Evolutionary conservation across 1,139 yeast genomes (phyloP).

Genomic region (Suhomyces maxii): DNA sequence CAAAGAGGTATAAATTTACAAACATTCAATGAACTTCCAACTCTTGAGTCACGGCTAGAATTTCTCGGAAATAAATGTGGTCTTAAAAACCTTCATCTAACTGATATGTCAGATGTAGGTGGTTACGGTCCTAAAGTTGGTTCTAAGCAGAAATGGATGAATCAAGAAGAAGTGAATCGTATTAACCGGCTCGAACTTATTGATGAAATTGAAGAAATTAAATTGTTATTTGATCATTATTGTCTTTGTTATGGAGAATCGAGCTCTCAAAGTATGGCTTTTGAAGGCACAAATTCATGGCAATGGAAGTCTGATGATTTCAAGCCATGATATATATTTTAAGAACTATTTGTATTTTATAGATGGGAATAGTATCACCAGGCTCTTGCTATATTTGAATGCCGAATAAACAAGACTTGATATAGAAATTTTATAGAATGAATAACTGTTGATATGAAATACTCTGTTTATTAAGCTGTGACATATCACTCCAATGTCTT

Average conservation of each 20-base stretch:
- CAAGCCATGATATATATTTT: too few relatives aligned
- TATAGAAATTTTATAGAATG: background rate
- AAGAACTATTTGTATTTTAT: background rate
- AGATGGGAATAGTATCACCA: background rate
- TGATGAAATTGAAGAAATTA: constrained; percentile 88
- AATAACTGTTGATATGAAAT: background rate
- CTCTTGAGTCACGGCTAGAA: constrained; percentile 44
- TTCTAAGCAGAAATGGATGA: constrained; percentile 42
- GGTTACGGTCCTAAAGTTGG: constrained; percentile 27
- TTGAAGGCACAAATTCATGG: constrained; percentile 11
- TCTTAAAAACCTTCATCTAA: constrained; percentile 26
- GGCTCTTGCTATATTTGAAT: too few relatives aligned
- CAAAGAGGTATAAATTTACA: constrained; percentile 75
- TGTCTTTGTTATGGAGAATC: constrained; percentile 44
- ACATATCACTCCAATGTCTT: too few relatives aligned
- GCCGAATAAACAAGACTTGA: background rate
- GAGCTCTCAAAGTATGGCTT: background rate
- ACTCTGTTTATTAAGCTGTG: too few relatives aligned
- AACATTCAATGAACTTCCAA: constrained; percentile 38
- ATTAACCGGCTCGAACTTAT: constrained; percentile 69
- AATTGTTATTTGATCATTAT: constrained; percentile 73
- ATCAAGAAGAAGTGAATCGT: constrained; percentile 46
- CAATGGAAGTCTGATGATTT: constrained; percentile 9
- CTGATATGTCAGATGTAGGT: constrained; percentile 61
- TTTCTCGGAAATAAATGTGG: constrained; percentile 26